phyloP scores from a whole-genome alignment of 768 basidiomycete species.

The Collybia mongolica region DNA sequence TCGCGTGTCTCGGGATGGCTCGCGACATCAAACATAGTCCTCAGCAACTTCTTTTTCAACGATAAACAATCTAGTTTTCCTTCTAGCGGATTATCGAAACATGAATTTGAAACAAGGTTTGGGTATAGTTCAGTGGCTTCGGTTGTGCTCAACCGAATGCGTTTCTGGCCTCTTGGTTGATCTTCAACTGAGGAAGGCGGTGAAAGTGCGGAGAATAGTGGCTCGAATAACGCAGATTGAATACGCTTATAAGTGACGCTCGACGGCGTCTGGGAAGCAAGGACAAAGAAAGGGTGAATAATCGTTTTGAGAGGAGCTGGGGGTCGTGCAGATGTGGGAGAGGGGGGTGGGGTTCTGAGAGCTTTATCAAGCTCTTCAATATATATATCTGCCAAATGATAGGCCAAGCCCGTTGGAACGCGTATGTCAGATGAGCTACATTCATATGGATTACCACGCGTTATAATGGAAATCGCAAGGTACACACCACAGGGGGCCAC shows the following conservation, averaged over 20 bases:
- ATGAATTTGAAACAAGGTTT: conserved; percentile 53
- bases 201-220: conserved; percentile 59
- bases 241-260: conserved; percentile 72
- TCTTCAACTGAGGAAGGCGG: conserved; percentile 35
- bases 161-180: conserved; percentile 41
- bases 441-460: background rate
- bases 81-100: conserved; percentile 41
- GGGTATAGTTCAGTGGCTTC: conserved; percentile 28
- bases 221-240: conserved; percentile 63
- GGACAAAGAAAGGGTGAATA: conserved; percentile 66
- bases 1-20: conserved; percentile 74
- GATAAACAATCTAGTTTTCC: conserved; percentile 28
- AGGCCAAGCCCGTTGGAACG: conserved; percentile 76
- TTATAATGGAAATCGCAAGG: background rate
- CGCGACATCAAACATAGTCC: conserved; percentile 70
- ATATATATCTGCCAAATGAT: conserved; percentile 89
- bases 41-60: conserved; percentile 58
- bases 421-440: conserved; percentile 66
- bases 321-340: conserved; percentile 46
- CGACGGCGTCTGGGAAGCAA: conserved; percentile 68
- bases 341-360: conserved; percentile 30
- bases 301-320: conserved; percentile 37
- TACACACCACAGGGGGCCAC: conserved; percentile 84
- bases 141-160: conserved; percentile 35
- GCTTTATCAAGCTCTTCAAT: conserved; percentile 85